Conservation (phyloP, 2,329 filamentous ascomycete species). For the Sclerotinia minor region DNA sequence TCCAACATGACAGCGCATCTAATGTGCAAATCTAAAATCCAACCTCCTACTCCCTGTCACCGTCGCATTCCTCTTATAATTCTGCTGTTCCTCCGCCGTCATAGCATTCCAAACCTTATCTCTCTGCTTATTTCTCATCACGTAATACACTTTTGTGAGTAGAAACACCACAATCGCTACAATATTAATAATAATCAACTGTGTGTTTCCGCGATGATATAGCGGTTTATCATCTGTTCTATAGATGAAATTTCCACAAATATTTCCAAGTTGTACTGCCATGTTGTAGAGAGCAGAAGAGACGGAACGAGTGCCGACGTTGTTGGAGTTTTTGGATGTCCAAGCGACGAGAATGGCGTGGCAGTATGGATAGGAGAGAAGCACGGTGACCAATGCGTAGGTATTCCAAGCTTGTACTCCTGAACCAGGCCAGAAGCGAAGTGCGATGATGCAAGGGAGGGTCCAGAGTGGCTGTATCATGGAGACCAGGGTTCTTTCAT, state of each 20-base stretch:
- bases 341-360: slow-evolving; percentile 44
- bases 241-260: slow-evolving; percentile 49
- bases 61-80: slow-evolving; percentile 43
- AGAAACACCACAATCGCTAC: slow-evolving; percentile 52
- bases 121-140: slow-evolving; percentile 46
- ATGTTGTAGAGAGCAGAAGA: slow-evolving; percentile 62
- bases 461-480: slow-evolving; percentile 45
- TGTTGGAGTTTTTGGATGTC: slow-evolving; percentile 59
- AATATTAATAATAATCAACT: slow-evolving; percentile 53
- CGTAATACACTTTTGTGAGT: slow-evolving; percentile 51
- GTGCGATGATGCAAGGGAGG: slow-evolving; percentile 44
- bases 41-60: slow-evolving; percentile 45
- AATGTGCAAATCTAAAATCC: slow-evolving; percentile 45
- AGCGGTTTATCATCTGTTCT: slow-evolving; percentile 53
- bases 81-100: slow-evolving; percentile 45
- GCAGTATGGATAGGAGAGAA: slow-evolving; percentile 39
- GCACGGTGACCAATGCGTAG: slow-evolving; percentile 43
- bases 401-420: slow-evolving; percentile 41
- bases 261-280: slow-evolving; percentile 46
- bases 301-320: slow-evolving; percentile 62
- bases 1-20: slow-evolving; percentile 1
- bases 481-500: slow-evolving; percentile 44
- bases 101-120: slow-evolving; percentile 49
- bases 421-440: slow-evolving; percentile 40
- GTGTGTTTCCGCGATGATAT: slow-evolving; percentile 58